A percentile compares a stretch with the other conserved stretches of the same genome.
phyloP scores from a whole-genome alignment of 1,284 basidiomycete species.

The Gomphus sp. region DNA sequence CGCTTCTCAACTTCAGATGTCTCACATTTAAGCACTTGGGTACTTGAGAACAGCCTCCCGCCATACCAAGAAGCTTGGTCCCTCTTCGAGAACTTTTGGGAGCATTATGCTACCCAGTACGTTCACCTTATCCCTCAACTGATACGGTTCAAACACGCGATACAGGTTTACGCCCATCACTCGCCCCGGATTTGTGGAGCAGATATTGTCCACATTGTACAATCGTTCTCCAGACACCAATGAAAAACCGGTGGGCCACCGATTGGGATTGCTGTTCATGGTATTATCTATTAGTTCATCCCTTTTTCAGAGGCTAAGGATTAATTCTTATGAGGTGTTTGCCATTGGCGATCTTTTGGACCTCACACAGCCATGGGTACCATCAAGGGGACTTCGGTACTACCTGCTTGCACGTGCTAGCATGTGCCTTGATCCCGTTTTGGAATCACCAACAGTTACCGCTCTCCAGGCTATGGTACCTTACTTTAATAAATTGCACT shows the following conservation, averaged over 20 bases:
- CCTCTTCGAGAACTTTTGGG: slow-evolving; percentile 8
- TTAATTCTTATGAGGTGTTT: slow-evolving; percentile 2
- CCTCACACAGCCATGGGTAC: slow-evolving; percentile 5
- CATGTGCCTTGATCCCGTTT: slow-evolving; percentile 3
- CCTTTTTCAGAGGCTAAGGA: neutral
- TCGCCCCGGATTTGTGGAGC: slow-evolving; percentile 1
- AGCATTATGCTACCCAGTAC: slow-evolving; percentile 9
- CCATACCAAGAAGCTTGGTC: slow-evolving; percentile 6
- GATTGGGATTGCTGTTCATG: slow-evolving; percentile 5
- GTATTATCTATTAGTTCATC: neutral
- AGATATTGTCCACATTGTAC: slow-evolving; percentile 7
- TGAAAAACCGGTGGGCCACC: slow-evolving; percentile 6
- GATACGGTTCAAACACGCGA: neutral
- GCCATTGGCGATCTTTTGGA: slow-evolving; percentile 7
- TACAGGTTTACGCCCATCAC: slow-evolving; percentile 5
- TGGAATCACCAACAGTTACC: slow-evolving; percentile 6
- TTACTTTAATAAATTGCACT: neutral
- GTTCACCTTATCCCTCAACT: neutral
- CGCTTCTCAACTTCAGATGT: neutral
- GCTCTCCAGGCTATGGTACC: slow-evolving; percentile 9
- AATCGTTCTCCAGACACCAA: neutral
- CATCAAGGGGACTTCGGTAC: neutral
- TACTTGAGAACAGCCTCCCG: slow-evolving; percentile 8
- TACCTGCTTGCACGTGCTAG: slow-evolving; percentile 5
- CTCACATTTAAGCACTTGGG: neutral